These are phyloP conservation scores for Prunus campanulata DNA, from an alignment of 306 rosid species.

Conservation along the genomic window DNA sequence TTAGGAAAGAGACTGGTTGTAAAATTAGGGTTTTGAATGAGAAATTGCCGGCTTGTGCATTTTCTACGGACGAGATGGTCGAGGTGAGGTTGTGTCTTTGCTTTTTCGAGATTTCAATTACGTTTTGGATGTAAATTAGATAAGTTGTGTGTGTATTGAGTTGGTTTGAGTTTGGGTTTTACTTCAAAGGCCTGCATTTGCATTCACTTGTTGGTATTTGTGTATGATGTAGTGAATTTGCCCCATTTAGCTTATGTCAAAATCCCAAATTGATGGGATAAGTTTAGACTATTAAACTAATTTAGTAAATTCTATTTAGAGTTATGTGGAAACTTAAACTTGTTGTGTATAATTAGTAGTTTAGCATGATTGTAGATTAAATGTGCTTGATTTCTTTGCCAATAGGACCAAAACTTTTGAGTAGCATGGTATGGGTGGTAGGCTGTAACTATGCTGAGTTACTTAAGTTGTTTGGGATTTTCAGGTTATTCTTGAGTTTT, in stretches of 20 bases:
- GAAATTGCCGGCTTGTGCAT: constrained; percentile 62
- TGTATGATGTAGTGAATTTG: not conserved
- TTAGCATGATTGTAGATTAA: not conserved
- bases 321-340: not conserved
- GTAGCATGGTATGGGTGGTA: not conserved
- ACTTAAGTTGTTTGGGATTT: not conserved
- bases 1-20: constrained; percentile 70
- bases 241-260: not conserved
- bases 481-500: not conserved
- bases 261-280: not conserved
- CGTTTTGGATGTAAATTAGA: not conserved
- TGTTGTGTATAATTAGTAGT: no score
- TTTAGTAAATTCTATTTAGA: not conserved
- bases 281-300: not conserved
- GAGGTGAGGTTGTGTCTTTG: constrained; percentile 53
- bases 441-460: not conserved
- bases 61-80: constrained; percentile 64
- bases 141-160: not conserved
- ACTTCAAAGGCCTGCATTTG: not conserved
- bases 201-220: not conserved
- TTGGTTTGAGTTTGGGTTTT: not conserved
- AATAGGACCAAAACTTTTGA: not conserved
- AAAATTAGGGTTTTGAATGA: constrained; percentile 69
- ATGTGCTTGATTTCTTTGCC: not conserved
- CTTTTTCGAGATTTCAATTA: not conserved